Evolutionary conservation across 2,329 filamentous ascomycete genomes (phyloP).

Genomic region (Venturia nashicola): DNA sequence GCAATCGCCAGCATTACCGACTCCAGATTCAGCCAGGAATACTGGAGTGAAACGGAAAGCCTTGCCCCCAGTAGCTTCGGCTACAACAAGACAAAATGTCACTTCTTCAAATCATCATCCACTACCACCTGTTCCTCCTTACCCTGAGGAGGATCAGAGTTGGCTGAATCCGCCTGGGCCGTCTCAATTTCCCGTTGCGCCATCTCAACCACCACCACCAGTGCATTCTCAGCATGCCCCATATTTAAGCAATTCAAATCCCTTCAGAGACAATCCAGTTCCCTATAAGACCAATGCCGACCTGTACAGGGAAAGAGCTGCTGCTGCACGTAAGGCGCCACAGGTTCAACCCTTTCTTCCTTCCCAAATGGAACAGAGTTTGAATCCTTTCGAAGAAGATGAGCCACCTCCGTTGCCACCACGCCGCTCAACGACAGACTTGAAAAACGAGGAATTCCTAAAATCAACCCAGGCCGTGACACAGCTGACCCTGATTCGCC

Average conservation of each 20-base stretch:
- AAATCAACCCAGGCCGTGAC: not conserved
- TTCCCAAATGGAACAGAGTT: not conserved
- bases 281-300: not conserved
- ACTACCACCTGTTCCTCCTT: constrained; percentile 1
- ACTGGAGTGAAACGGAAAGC: not conserved
- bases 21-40: not conserved
- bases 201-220: not conserved
- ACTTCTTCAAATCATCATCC: not conserved
- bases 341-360: not conserved
- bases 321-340: not conserved
- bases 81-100: not conserved
- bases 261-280: too few relatives aligned
- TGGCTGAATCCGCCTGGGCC: not conserved
- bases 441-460: not conserved
- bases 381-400: not conserved
- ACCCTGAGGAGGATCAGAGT: not conserved
- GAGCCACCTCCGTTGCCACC: not conserved
- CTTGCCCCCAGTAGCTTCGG: not conserved
- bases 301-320: not conserved
- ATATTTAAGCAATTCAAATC: not conserved
- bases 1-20: not conserved
- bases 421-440: not conserved
- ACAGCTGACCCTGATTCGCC: constrained; percentile 31
- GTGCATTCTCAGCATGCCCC: too few relatives aligned
- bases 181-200: not conserved